Evolutionary conservation across 768 basidiomycete genomes (phyloP), one percentile per base, ranked within the genome.

Genomic region (Baorangia bicolor): DNA sequence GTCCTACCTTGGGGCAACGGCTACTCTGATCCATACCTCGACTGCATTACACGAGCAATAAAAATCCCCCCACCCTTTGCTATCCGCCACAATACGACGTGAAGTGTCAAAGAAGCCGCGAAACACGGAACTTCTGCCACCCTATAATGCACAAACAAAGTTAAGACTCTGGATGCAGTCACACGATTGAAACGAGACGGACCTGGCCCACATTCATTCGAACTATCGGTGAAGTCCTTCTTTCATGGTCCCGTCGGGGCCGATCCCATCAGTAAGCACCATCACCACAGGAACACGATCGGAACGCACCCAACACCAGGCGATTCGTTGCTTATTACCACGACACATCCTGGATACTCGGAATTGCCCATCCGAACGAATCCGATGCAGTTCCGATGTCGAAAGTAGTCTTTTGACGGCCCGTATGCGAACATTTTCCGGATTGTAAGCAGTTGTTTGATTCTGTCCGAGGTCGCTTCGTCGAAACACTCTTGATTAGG

Each of bases 401-500:
- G 68, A 52, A 81, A 77, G 70, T 88, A 90, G 64, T 92, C 90
- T 46, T 69, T 72, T 31, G 75, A 80, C 12, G 69, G 59, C 7
- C 91, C 92, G 61, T 90, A 84, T 2, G 90, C 90, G 61, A 78
- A 88, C 49, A 64, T 71, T 74, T 81, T 82, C 61, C 92, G 87
- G 31, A 77, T 82, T 40, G 77, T 69, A 20, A 93, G 80, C 43
- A 94, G 71, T 23, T 76, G 63, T 43, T 64, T 75, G 46, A 93
- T 75, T 42, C 80, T 80, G 31, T 65, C 67, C 10, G 86, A 78
- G 9, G 79, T 77, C 16, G 68, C 66, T 56, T 78, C 78, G 58
- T 85, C 77, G 64, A 83, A 89, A 57, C 86, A 84, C 68, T 88
- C 87, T 39, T 72, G 61, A 62, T 90, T 88, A 0, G 84, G 87